Conservation (phyloP, 345 rosid genomes). For the Aethionema arabicum region DNA sequence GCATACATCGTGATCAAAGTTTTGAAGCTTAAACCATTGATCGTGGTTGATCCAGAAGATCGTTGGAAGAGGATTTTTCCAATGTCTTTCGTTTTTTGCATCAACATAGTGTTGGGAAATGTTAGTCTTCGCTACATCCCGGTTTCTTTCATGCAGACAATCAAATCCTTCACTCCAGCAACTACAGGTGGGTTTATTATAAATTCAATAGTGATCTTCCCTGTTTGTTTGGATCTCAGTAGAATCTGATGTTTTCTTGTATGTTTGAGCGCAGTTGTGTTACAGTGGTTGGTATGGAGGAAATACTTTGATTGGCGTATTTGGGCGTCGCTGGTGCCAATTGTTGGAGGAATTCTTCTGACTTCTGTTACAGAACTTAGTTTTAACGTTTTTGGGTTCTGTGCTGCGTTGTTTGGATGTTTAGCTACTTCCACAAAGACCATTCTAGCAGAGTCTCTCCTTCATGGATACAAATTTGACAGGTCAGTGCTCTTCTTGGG, state of each 20-base stretch:
- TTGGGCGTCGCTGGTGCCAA: slow-evolving; percentile 93
- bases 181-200: slow-evolving; percentile 69
- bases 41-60: slow-evolving; percentile 86
- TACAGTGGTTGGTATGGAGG: slow-evolving; percentile 98
- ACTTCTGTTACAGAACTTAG: slow-evolving; percentile 95
- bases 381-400: slow-evolving; percentile 92
- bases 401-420: slow-evolving; percentile 97
- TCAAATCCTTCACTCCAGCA: slow-evolving; percentile 98
- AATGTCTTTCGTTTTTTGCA: slow-evolving; percentile 95
- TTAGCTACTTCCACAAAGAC: slow-evolving; percentile 99
- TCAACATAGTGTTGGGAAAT: slow-evolving; percentile 95
- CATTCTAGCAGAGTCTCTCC: slow-evolving; percentile 92
- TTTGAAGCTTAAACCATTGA: slow-evolving; percentile 86
- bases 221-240: slow-evolving; percentile 1
- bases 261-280: slow-evolving; percentile 62
- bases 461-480: slow-evolving; percentile 98
- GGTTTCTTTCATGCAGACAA: slow-evolving; percentile 99
- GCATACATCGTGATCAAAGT: slow-evolving; percentile 89
- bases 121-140: slow-evolving; percentile 96
- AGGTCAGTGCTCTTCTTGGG: slow-evolving; percentile 48
- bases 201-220: neutral
- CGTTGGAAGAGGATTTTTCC: slow-evolving; percentile 97
- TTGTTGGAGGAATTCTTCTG: slow-evolving; percentile 96
- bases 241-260: slow-evolving; percentile 30
- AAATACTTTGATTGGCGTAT: slow-evolving; percentile 96